A percentile compares a stretch with the other conserved stretches of the same genome.
Conservation (phyloP, 441 rosid species). For the Adansonia grandidieri region DNA sequence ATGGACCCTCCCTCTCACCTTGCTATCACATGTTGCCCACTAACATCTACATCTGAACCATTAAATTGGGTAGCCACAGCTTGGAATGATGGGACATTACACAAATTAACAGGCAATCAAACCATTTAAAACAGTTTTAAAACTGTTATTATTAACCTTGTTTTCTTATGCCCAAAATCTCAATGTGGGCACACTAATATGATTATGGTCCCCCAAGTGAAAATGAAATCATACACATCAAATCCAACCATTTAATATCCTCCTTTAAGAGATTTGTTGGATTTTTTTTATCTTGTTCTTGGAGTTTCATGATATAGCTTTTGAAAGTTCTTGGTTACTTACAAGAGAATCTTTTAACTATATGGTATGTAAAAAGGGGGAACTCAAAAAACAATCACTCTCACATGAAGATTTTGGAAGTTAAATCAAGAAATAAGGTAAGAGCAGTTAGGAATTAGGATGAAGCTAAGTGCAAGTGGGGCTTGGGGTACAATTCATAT, state of each 20-base stretch:
- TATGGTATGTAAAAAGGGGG: background rate
- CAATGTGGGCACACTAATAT: constrained; percentile 26
- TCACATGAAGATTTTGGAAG: constrained; percentile 15
- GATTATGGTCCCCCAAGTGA: background rate
- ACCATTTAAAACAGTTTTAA: background rate
- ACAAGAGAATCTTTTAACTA: background rate
- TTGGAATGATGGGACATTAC: constrained; percentile 42
- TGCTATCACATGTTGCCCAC: constrained; percentile 57
- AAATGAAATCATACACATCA: constrained; percentile 23
- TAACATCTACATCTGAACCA: constrained; percentile 46
- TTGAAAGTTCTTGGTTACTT: background rate
- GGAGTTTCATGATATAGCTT: constrained; percentile 22
- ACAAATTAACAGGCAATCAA: constrained; percentile 23
- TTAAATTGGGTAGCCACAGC: constrained; percentile 46
- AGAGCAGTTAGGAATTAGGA: background rate
- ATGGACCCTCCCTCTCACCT: constrained; percentile 43
- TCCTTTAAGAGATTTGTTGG: background rate
- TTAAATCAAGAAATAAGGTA: background rate
- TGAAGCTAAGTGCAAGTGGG: no score
- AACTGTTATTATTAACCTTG: background rate
- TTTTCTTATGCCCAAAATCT: constrained; percentile 17
- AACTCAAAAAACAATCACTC: background rate
- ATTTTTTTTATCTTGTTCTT: no score
- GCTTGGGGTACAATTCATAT: no score
- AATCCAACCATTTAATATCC: constrained; percentile 25